Evolutionary conservation across 495 filamentous ascomycete species (phyloP).

Genomic region (Durotheca rogersii): DNA sequence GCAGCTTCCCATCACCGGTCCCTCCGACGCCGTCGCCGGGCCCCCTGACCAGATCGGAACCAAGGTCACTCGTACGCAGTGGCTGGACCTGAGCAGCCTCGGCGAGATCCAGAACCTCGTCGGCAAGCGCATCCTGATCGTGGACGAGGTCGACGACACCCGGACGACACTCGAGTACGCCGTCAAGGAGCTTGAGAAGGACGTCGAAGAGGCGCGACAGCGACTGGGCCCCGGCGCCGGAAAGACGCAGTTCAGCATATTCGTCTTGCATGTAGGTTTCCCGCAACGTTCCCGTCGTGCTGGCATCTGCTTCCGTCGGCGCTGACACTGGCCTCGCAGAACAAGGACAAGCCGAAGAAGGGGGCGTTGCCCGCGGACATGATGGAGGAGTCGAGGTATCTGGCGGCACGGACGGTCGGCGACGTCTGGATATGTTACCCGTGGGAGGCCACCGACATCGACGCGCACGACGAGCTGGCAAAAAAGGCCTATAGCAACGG

Average conservation of each 20-base stretch:
- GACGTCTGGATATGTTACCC: slow-evolving; percentile 99
- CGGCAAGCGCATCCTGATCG: slow-evolving; percentile 96
- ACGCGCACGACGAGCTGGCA: slow-evolving; percentile 81
- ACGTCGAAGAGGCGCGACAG: slow-evolving; percentile 79
- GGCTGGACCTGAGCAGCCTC: slow-evolving; percentile 87
- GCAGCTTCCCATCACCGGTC: slow-evolving; percentile 54
- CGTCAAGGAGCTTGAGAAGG: slow-evolving; percentile 92
- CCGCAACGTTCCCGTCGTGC: neutral
- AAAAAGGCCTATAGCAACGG: slow-evolving; percentile 37
- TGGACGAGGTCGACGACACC: slow-evolving; percentile 98
- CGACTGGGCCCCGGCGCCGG: slow-evolving; percentile 63
- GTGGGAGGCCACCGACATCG: slow-evolving; percentile 98
- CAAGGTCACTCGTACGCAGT: slow-evolving; percentile 96
- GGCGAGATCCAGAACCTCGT: slow-evolving; percentile 87
- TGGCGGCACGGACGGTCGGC: slow-evolving; percentile 80
- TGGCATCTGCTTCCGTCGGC: neutral
- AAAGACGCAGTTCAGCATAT: slow-evolving; percentile 86
- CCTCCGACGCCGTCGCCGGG: slow-evolving; percentile 47
- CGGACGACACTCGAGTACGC: slow-evolving; percentile 96
- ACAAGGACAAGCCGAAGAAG: slow-evolving; percentile 96
- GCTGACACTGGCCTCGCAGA: slow-evolving; percentile 55
- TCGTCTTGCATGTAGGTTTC: slow-evolving; percentile 87
- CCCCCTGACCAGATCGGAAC: slow-evolving; percentile 72
- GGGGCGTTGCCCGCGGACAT: slow-evolving; percentile 79
- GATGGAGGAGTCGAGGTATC: slow-evolving; percentile 71